Percentiles rank a stretch among this genome's conserved stretches.
Evolutionary conservation across 306 rosid species (phyloP).

Genomic region (Luffa acutangula): DNA sequence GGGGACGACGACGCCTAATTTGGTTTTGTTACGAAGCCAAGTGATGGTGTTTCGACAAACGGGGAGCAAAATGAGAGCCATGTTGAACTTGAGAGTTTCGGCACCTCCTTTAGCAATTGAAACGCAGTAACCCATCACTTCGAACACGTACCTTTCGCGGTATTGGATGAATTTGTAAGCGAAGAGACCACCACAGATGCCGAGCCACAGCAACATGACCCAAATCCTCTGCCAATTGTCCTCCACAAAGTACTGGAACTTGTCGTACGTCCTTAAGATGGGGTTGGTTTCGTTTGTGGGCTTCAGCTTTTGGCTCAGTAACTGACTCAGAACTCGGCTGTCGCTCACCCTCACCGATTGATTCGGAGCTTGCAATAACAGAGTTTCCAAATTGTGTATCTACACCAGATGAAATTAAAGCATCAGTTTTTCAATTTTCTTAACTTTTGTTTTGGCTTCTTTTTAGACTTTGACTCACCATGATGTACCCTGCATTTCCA

Average conservation of each 20-base stretch:
- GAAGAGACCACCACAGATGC: constrained; percentile 22
- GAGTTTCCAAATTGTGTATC: constrained; percentile 37
- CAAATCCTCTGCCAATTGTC: constrained; percentile 55
- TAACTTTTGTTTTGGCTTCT: neutral
- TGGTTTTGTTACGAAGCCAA: constrained; percentile 58
- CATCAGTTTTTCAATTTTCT: no score
- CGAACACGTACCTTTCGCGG: constrained; percentile 22
- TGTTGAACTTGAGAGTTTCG: constrained; percentile 52
- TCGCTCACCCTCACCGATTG: constrained; percentile 37
- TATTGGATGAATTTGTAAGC: constrained; percentile 46
- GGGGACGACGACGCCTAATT: constrained; percentile 32
- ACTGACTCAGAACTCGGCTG: constrained; percentile 38
- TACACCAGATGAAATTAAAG: neutral
- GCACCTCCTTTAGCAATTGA: constrained; percentile 56
- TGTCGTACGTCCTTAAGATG: constrained; percentile 15
- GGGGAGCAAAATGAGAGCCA: constrained; percentile 44
- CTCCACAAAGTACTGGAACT: constrained; percentile 23
- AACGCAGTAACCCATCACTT: constrained; percentile 48
- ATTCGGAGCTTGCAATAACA: constrained; percentile 42
- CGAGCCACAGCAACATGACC: constrained; percentile 42
- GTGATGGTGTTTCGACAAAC: constrained; percentile 63
- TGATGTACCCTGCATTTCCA: constrained; percentile 36
- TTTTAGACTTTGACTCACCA: constrained; percentile 17
- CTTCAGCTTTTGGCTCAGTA: constrained; percentile 47
- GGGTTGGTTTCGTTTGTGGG: constrained; percentile 35